A percentile compares a stretch with the other conserved stretches of the same genome.
Conservation (phyloP, 2,329 filamentous ascomycete species). For the Mariannaea sp. region DNA sequence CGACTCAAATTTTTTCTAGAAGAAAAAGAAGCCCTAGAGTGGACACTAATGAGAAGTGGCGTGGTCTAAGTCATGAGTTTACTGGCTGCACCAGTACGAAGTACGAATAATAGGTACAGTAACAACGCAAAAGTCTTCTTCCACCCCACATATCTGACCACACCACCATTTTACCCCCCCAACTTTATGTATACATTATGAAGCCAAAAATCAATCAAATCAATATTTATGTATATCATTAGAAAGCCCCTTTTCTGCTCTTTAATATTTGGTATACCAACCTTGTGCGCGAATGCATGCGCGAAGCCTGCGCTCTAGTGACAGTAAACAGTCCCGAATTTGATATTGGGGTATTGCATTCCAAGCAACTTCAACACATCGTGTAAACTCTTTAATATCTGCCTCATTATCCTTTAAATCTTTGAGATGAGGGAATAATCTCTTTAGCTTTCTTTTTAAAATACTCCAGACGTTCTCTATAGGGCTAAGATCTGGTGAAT, state of each 20-base stretch:
- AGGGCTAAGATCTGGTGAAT: constrained; percentile 3
- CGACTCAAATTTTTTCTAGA: not conserved
- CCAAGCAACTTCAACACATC: constrained; percentile 1
- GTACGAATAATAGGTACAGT: too few relatives aligned
- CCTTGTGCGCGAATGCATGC: not conserved
- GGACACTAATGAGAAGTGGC: too few relatives aligned
- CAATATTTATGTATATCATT: not conserved
- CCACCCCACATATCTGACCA: too few relatives aligned
- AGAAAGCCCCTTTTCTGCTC: not conserved
- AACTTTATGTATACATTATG: too few relatives aligned
- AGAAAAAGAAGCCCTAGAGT: too few relatives aligned
- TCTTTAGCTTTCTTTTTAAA: not conserved
- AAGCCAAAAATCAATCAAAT: not conserved
- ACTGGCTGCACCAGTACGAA: too few relatives aligned
- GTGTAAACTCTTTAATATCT: not conserved
- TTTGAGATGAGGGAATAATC: not conserved
- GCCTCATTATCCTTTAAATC: not conserved
- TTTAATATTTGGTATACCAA: constrained; percentile 16
- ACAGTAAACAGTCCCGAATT: constrained; percentile 1
- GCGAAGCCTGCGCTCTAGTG: not conserved
- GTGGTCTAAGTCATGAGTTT: too few relatives aligned
- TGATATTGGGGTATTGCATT: not conserved
- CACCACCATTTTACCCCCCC: too few relatives aligned
- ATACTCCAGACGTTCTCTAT: constrained; percentile 2
- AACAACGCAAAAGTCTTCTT: too few relatives aligned